Conservation (phyloP, 1,284 basidiomycete species). For the Cryptococcus hybrid region DNA sequence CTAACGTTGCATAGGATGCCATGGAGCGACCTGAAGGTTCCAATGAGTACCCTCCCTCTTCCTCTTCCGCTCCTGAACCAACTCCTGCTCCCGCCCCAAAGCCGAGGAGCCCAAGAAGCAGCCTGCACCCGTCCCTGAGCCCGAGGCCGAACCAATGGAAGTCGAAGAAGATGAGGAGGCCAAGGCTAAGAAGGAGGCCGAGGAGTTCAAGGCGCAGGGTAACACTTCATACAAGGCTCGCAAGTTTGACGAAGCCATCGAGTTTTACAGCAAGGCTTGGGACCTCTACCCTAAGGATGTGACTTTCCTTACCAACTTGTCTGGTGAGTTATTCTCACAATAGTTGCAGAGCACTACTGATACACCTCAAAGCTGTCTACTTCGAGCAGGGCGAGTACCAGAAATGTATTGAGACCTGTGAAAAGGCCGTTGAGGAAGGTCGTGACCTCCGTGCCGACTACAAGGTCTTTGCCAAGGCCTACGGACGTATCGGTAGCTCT, state of each 20-base stretch:
- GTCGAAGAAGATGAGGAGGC: constrained; percentile 69
- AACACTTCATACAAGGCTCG: constrained; percentile 82
- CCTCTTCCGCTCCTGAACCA: constrained; percentile 28
- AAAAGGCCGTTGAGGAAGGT: constrained; percentile 93
- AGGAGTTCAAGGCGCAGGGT: constrained; percentile 74
- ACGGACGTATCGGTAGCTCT: constrained; percentile 88
- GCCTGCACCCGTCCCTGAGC: constrained; percentile 44
- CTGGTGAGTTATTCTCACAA: constrained; percentile 57
- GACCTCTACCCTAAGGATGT: constrained; percentile 90
- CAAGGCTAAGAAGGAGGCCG: constrained; percentile 68
- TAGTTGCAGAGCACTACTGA: not conserved
- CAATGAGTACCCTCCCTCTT: constrained; percentile 69
- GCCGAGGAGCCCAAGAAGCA: constrained; percentile 1
- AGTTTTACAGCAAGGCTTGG: constrained; percentile 84
- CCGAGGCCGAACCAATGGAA: constrained; percentile 55
- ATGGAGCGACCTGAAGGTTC: constrained; percentile 83
- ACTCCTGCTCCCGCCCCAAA: constrained; percentile 1
- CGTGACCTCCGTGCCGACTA: constrained; percentile 60
- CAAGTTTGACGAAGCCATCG: constrained; percentile 69
- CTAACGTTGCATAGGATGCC: constrained; percentile 57
- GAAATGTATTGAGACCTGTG: constrained; percentile 85
- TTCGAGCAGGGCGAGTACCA: constrained; percentile 92
- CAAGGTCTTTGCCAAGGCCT: constrained; percentile 65
- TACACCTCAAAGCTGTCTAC: constrained; percentile 65
- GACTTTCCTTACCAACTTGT: constrained; percentile 87